Base-by-base conservation (phyloP, 768 basidiomycete genomes). In the Boletellus ananas region DNA sequence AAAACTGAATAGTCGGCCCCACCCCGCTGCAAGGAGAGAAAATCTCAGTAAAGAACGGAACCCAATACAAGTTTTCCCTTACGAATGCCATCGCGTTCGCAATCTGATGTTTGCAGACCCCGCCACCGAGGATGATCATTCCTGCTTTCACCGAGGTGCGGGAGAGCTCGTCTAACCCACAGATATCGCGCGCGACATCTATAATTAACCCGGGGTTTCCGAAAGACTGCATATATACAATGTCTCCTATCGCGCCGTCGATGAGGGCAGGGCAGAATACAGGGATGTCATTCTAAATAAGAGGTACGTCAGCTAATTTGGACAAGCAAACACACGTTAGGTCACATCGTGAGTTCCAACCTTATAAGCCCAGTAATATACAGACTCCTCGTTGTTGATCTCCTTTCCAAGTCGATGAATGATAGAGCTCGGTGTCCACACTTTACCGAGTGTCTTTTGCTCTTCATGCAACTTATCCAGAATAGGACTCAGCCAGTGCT, bases 351-450 rank as follows among this genome's bases (percentile, higher is more conserved):
- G 71, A 29, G 9, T 29, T 29, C 81, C 77, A 71, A 95, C 96
- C 82, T 96, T 98, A 67, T 93, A 96, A 35, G 94, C 94, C 96
- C 96, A 99, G 66, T 98, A 97, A 64, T 98, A 96, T 49, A 98
- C 91, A 52, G 93, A 95, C 61, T 94, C 89, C 72, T 97, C 96
- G 66, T 97, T 84, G 66, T 97, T 77, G 52, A 99, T 98, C 70
- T 98, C 96, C 68, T 94, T 94, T 23, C 96, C 96, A 14, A 99
- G 73, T 47, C 96, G 74, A 23, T 78, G 80, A 59, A 98, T 96
- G 65, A 99, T 93, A 11, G 82, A 78, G 64, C 94, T 95, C n/a
- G 96, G 96, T 2, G 88, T 83, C 96, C 96, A 98, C 46, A 85
- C 77, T 51, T 69, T 65, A 27, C 84, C 83, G 38, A 71, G 75